These are phyloP conservation scores for Solanum commersonii DNA, from an alignment of 257 asterid species.

Conservation along the genomic window DNA sequence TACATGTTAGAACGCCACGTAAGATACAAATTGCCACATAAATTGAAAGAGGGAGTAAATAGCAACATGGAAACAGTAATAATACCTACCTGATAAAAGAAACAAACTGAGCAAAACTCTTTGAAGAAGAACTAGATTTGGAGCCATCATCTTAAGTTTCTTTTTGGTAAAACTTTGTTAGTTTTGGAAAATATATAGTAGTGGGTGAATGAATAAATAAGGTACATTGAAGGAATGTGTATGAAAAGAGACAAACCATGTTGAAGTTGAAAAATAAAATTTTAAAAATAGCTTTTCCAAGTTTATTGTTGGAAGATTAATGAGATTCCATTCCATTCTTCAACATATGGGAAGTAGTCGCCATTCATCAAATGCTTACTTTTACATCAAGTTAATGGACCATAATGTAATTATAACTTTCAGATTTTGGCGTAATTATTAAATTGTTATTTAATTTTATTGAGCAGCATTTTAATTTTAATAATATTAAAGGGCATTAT, in stretches of 20 bases:
- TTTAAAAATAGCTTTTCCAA: background rate
- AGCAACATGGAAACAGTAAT: background rate
- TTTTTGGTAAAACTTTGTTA: background rate
- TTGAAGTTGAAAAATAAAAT: background rate
- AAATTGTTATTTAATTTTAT: background rate
- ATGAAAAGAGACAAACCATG: background rate
- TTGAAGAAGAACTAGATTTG: background rate
- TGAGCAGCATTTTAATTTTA: background rate
- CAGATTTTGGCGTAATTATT: background rate
- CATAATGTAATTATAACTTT: background rate
- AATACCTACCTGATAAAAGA: conserved; percentile 24
- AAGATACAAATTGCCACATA: no score
- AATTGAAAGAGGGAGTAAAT: background rate
- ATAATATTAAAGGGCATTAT: background rate
- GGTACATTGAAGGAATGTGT: background rate
- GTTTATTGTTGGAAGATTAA: conserved; percentile 8
- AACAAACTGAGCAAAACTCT: conserved; percentile 10
- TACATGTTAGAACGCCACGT: no score
- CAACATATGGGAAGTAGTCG: background rate
- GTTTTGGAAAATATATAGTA: background rate
- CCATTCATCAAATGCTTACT: background rate
- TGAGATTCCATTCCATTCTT: conserved; percentile 21
- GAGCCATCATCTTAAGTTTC: background rate
- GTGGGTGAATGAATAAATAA: background rate
- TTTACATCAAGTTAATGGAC: background rate